Percentiles rank a stretch among this genome's conserved stretches.
These are phyloP conservation scores for Xylaria arbuscula DNA, from an alignment of 2,329 filamentous ascomycete genomes.

Conservation along the genomic window DNA sequence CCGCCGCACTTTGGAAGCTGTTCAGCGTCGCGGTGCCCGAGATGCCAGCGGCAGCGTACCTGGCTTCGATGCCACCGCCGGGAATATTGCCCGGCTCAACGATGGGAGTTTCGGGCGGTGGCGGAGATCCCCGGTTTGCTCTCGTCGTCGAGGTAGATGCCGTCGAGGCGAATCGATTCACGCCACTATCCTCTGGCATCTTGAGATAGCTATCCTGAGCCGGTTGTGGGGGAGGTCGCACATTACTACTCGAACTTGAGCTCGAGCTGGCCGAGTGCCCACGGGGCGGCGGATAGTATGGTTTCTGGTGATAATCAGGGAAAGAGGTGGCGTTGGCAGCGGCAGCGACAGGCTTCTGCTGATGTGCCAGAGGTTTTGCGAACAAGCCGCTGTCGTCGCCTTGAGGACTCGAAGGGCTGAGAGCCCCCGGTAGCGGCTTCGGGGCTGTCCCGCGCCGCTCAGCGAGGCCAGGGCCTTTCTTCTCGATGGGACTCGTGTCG, in stretches of 20 bases:
- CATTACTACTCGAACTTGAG: slow-evolving; percentile 51
- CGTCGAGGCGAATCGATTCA: slow-evolving; percentile 78
- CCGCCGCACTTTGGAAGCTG: slow-evolving; percentile 82
- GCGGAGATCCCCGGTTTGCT: slow-evolving; percentile 90
- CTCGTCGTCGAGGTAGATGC: slow-evolving; percentile 94
- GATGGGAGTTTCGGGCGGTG: slow-evolving; percentile 91
- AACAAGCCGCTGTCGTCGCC: slow-evolving; percentile 83
- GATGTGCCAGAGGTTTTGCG: slow-evolving; percentile 69
- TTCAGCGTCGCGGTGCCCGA: slow-evolving; percentile 85
- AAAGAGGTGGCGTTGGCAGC: slow-evolving; percentile 57
- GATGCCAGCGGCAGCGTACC: slow-evolving; percentile 91
- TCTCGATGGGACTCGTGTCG: slow-evolving; percentile 65
- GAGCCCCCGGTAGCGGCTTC: slow-evolving; percentile 73
- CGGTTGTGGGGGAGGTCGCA: slow-evolving; percentile 42
- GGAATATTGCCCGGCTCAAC: slow-evolving; percentile 76
- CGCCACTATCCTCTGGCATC: slow-evolving; percentile 59
- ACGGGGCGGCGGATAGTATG: slow-evolving; percentile 70
- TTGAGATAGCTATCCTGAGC: slow-evolving; percentile 50
- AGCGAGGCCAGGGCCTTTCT: slow-evolving; percentile 74
- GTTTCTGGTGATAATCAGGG: slow-evolving; percentile 65
- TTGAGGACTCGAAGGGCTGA: slow-evolving; percentile 80
- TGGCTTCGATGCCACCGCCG: slow-evolving; percentile 85
- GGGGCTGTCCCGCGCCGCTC: slow-evolving; percentile 85
- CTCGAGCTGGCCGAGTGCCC: slow-evolving; percentile 48
- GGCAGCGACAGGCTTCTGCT: slow-evolving; percentile 53